phyloP scores from a whole-genome alignment of 2,329 filamentous ascomycete genomes.

The Paecilomyces sp. region DNA sequence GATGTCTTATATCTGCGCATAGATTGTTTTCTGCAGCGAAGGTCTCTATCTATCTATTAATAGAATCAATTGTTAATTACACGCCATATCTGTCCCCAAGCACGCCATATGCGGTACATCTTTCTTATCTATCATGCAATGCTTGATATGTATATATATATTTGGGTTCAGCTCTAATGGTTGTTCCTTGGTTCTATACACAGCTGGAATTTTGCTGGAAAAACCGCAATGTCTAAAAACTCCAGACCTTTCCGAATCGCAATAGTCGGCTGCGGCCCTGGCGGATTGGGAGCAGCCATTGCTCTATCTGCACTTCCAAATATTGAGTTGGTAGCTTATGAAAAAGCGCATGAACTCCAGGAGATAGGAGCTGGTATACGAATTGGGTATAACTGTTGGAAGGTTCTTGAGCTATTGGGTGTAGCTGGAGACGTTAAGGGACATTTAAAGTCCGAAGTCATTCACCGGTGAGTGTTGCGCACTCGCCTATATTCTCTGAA shows the following conservation, averaged over 20 bases:
- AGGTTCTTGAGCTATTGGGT: slow-evolving; percentile 40
- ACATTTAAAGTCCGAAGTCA: slow-evolving; percentile 22
- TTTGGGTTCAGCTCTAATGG: not conserved
- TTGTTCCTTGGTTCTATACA: not conserved
- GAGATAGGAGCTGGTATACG: slow-evolving; percentile 45
- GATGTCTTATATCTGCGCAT: not conserved
- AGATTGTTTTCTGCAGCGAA: not conserved
- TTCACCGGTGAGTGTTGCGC: slow-evolving; percentile 18
- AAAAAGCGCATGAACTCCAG: slow-evolving; percentile 38
- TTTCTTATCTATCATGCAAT: not conserved
- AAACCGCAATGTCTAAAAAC: not conserved
- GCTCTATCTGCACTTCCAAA: slow-evolving; percentile 36
- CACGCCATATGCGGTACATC: not conserved
- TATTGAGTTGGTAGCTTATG: slow-evolving; percentile 38
- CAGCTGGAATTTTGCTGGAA: not conserved
- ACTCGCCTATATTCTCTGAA: not conserved
- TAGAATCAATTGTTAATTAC: not conserved
- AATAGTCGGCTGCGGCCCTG: slow-evolving; percentile 34
- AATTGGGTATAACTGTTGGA: slow-evolving; percentile 42
- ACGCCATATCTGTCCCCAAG: not conserved
- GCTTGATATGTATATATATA: not conserved
- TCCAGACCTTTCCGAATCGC: slow-evolving; percentile 18
- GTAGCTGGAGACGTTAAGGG: slow-evolving; percentile 32
- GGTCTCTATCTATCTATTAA: not conserved
- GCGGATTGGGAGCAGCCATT: slow-evolving; percentile 39